Evolutionary conservation across 1,284 basidiomycete species (phyloP).

Genomic region (Gomphus bonarii): DNA sequence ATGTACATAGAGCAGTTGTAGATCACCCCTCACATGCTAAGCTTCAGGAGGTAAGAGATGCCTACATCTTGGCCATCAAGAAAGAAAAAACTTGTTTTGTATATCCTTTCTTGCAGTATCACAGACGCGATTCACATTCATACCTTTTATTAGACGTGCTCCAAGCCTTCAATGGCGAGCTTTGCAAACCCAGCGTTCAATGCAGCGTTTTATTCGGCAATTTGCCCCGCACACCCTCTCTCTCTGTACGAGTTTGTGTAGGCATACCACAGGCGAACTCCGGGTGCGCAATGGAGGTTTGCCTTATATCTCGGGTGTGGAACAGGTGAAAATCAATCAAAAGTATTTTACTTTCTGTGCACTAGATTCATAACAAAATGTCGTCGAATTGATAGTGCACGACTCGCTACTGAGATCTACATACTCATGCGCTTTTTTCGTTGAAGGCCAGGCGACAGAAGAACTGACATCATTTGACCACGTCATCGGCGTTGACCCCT

Average conservation of each 20-base stretch:
- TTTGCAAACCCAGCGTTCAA: slow-evolving; percentile 57
- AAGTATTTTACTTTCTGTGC: not conserved
- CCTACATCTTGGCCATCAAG: too few relatives aligned
- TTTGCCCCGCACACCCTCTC: slow-evolving; percentile 57
- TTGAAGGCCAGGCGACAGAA: slow-evolving; percentile 54
- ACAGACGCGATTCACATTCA: too few relatives aligned
- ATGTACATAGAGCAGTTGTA: too few relatives aligned
- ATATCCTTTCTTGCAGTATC: too few relatives aligned
- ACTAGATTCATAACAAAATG: not conserved
- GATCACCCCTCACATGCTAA: too few relatives aligned
- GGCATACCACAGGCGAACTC: slow-evolving; percentile 33
- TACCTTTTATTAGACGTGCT: too few relatives aligned
- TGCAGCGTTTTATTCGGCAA: slow-evolving; percentile 51
- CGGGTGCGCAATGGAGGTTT: slow-evolving; percentile 34
- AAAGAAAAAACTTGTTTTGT: too few relatives aligned
- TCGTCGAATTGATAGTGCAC: not conserved
- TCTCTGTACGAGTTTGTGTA: slow-evolving; percentile 54
- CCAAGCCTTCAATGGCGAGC: slow-evolving; percentile 41
- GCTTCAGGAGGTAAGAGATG: too few relatives aligned
- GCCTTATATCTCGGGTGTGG: slow-evolving; percentile 79
- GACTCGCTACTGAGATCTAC: not conserved
- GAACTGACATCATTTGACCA: slow-evolving; percentile 50
- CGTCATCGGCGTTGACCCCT: slow-evolving; percentile 68
- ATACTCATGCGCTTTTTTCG: not conserved
- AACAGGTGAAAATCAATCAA: slow-evolving; percentile 38